These are phyloP conservation scores for Fusarium longipes DNA, from an alignment of 2,329 filamentous ascomycete species.

Conservation along the genomic window DNA sequence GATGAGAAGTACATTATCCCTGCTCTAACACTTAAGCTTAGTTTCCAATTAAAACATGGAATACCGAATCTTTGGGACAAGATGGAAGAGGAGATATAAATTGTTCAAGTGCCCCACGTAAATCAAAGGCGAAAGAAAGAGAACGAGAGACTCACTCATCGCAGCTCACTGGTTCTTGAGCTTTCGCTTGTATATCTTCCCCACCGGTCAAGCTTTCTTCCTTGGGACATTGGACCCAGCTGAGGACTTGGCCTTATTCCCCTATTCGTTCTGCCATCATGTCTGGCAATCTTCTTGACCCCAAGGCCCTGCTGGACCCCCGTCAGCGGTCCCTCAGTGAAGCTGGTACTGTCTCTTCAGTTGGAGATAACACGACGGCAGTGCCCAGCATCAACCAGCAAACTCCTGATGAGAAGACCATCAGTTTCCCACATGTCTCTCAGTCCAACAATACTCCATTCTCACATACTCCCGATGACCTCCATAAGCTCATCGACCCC, in stretches of 20 bases:
- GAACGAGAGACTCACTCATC: slow-evolving; percentile 15
- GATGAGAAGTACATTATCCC: background rate
- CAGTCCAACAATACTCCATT: slow-evolving; percentile 6
- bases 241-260: background rate
- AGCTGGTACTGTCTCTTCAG: slow-evolving; percentile 19
- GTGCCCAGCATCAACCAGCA: slow-evolving; percentile 29
- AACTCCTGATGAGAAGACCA: slow-evolving; percentile 1
- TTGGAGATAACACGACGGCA: slow-evolving; percentile 17
- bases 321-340: slow-evolving; percentile 34
- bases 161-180: slow-evolving; percentile 31
- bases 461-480: background rate
- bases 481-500: slow-evolving; percentile 16
- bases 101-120: slow-evolving; percentile 17
- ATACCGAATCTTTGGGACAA: background rate
- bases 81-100: slow-evolving; percentile 15
- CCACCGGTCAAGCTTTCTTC: background rate
- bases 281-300: slow-evolving; percentile 33
- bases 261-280: slow-evolving; percentile 3
- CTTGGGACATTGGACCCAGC: slow-evolving; percentile 8
- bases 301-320: slow-evolving; percentile 28
- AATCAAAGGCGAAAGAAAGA: background rate
- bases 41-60: background rate
- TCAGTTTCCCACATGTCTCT: background rate
- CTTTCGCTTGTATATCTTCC: background rate
- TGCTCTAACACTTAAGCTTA: slow-evolving; percentile 17